Conservation (phyloP, 257 asterid genomes). For the Solanum peruvianum region DNA sequence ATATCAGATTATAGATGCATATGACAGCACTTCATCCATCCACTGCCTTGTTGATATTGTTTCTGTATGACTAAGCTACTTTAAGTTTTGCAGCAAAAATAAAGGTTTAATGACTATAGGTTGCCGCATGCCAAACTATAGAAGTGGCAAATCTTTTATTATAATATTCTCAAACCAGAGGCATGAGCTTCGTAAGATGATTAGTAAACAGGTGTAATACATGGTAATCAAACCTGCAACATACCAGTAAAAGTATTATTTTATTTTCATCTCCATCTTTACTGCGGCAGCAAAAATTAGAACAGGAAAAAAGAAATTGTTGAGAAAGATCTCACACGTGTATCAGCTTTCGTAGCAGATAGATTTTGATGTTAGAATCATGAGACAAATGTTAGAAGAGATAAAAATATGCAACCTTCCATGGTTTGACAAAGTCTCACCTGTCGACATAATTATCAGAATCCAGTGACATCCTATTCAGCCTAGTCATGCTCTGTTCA, state of each 20-base stretch:
- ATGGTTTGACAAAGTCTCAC: conserved; percentile 21
- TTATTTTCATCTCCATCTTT: background rate
- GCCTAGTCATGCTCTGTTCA: conserved; percentile 94
- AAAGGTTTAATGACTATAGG: background rate
- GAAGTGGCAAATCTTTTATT: background rate
- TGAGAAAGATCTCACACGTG: background rate
- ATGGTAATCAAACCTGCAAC: background rate
- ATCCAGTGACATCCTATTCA: conserved; percentile 98
- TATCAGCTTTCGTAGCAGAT: background rate
- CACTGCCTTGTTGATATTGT: background rate
- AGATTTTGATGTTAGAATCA: background rate
- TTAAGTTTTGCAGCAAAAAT: background rate
- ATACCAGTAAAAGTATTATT: background rate
- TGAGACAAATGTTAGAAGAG: background rate
- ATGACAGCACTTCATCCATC: background rate
- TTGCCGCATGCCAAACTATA: background rate
- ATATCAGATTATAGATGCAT: background rate
- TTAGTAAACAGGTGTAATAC: background rate
- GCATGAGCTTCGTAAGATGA: background rate
- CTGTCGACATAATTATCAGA: conserved; percentile 97
- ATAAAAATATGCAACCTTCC: background rate
- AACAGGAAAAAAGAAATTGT: background rate
- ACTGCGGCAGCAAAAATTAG: background rate
- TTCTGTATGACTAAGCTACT: background rate
- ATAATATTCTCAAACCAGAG: background rate